Conservation (phyloP, 768 basidiomycete genomes). For the Phanerochaete carnosa region DNA sequence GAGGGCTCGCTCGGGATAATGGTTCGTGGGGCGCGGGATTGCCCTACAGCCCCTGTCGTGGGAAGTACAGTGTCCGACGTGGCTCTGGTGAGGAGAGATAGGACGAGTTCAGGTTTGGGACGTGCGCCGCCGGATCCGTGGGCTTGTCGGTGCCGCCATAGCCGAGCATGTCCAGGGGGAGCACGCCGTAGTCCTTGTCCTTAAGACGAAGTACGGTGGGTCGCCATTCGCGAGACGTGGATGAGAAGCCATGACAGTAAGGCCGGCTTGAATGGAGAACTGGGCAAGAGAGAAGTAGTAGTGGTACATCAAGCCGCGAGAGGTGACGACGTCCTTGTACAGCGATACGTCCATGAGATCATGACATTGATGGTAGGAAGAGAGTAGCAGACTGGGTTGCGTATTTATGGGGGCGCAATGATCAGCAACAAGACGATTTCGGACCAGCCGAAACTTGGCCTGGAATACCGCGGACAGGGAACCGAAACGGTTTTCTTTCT, state of each 20-base stretch:
- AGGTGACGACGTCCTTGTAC: constrained; percentile 32
- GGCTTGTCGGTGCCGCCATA: constrained; percentile 44
- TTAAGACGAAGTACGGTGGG: constrained; percentile 36
- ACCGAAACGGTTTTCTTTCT: no score
- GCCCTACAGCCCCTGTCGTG: constrained; percentile 35
- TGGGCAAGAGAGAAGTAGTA: constrained; percentile 29
- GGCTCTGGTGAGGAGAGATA: background rate
- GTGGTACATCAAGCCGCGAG: constrained; percentile 32
- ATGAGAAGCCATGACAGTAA: constrained; percentile 44
- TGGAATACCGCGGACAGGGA: no score
- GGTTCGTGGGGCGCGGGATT: constrained; percentile 33
- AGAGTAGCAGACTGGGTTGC: no score
- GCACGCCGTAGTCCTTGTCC: constrained; percentile 37
- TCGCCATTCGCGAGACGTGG: constrained; percentile 41
- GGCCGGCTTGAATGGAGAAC: constrained; percentile 35
- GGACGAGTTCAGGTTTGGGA: constrained; percentile 4
- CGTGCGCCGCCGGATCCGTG: constrained; percentile 24
- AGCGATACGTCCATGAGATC: constrained; percentile 25
- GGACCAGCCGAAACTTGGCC: no score
- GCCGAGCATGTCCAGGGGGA: constrained; percentile 47
- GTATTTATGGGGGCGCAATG: no score
- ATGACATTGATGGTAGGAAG: no score
- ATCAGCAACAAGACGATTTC: no score
- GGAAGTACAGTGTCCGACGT: background rate
- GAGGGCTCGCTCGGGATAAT: constrained; percentile 36